Base-by-base conservation (phyloP, 140 eudicot genomes). In the Stevia rebaudiana region DNA sequence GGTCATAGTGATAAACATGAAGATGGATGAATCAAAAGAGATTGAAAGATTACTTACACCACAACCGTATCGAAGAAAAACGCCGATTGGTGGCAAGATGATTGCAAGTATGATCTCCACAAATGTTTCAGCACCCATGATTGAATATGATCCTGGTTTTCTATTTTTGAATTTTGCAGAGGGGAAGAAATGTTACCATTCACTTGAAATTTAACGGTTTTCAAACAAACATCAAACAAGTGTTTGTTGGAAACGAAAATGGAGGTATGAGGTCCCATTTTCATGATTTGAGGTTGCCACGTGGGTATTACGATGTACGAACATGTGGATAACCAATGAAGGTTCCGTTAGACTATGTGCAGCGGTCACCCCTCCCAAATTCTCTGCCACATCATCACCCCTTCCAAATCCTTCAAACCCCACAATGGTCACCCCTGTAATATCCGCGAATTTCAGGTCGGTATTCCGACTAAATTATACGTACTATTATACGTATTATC, bases 111-210 rank as follows among this genome's bases (percentile, higher is more conserved):
- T 59, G 3, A 89, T 79, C 70, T 89, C 97, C 25, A 89, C 67
- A 50, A 89, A 85, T 17, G 97, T 89, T 74, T 85, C 95, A 68
- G 97, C 88, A 10, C 97, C 97, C 95, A 85, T 89, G 42, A 24
- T 40, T 8, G 21, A 23, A 63, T 63, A 41, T 7, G 24, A 31
- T 56, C 63, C 63, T 56, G 43, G 11, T 25, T n/a, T 25, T 11
- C 11, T 53, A 25, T 53, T 24, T 5, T 55, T 55, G 40, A 31
- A 31, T n/a, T 11, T 56, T 54, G 40, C 40, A 28, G 31, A 48
- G 36, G 21, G 11, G 36, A 40, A 52, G 18, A 31, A 40, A 68
- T 42, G 68, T 67, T 33, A 36, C 16, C 5, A 40, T 66, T 58
- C 48, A 18, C 22, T 72, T 42, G 28, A 40, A 40, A 52, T 63